Conservation (phyloP, 768 basidiomycete species). For the Rossbeevera mucosa region DNA sequence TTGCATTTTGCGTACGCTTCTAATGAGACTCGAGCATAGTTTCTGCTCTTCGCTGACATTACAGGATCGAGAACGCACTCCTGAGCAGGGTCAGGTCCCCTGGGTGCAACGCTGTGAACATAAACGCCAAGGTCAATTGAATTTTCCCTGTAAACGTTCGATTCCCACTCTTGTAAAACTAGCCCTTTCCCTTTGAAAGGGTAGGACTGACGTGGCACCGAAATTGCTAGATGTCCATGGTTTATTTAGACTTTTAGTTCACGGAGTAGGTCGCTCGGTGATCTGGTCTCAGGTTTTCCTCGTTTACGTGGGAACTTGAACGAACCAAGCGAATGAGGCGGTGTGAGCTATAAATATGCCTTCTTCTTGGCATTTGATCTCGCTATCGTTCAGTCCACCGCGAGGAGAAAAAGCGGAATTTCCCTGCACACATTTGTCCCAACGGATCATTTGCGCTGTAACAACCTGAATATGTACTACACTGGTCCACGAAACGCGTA, state of each 20-base stretch:
- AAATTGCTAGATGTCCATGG: neutral
- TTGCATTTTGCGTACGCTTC: slow-evolving; percentile 11
- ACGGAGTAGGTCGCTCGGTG: slow-evolving; percentile 2
- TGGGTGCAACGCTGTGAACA: slow-evolving; percentile 3
- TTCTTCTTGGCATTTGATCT: slow-evolving; percentile 16
- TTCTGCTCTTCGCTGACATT: neutral
- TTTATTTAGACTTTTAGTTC: slow-evolving; percentile 26
- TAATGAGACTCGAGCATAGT: slow-evolving; percentile 15
- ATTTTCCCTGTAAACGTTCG: slow-evolving; percentile 10
- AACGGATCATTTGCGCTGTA: slow-evolving; percentile 2
- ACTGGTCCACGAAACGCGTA: neutral
- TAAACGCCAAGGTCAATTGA: neutral
- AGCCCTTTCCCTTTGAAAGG: slow-evolving; percentile 12
- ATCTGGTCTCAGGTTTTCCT: slow-evolving; percentile 15
- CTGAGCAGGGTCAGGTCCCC: slow-evolving; percentile 8
- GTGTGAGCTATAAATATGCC: slow-evolving; percentile 23
- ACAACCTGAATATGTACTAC: neutral
- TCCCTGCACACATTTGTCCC: slow-evolving; percentile 7
- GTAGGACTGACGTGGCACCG: slow-evolving; percentile 14
- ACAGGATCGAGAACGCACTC: neutral
- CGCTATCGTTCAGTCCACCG: slow-evolving; percentile 9
- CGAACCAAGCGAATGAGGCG: slow-evolving; percentile 13
- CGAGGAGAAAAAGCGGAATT: slow-evolving; percentile 18
- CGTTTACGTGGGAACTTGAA: slow-evolving; percentile 13
- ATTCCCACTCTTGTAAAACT: slow-evolving; percentile 7